Percentiles rank a stretch among this genome's conserved stretches.
Evolutionary conservation across 805 yeast species (phyloP).

Genomic region (Isabelozyma heimii): DNA sequence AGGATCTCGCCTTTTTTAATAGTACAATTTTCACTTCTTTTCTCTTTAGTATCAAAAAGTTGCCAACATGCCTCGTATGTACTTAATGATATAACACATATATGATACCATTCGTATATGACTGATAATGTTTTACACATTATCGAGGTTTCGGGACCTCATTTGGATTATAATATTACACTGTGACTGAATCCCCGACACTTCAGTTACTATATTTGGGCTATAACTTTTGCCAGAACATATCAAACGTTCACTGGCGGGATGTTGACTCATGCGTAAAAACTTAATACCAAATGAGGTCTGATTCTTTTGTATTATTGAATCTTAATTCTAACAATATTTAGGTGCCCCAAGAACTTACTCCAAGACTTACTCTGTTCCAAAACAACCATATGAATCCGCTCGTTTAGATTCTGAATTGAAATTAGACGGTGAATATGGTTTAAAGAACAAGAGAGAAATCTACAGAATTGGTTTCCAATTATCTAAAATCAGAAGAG

Average conservation of each 20-base stretch:
- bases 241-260: neutral
- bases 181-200: conserved; percentile 83
- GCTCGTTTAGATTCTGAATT: conserved; percentile 99
- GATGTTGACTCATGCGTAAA: neutral
- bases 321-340: conserved; percentile 19
- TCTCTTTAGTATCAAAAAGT: conserved; percentile 9
- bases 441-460: conserved; percentile 99
- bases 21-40: conserved; percentile 3
- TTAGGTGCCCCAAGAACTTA: conserved; percentile 97
- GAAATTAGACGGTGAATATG: conserved; percentile 99
- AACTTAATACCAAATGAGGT: neutral
- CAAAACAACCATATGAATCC: conserved; percentile 99
- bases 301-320: neutral
- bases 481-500: conserved; percentile 99
- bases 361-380: conserved; percentile 99
- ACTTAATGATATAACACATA: conserved; percentile 8
- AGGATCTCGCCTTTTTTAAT: conserved; percentile 1
- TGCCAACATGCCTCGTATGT: conserved; percentile 65
- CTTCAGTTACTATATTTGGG: conserved; percentile 57
- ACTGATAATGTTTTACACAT: conserved; percentile 2
- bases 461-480: conserved; percentile 99
- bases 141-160: conserved; percentile 76
- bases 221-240: neutral
- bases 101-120: neutral
- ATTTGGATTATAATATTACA: conserved; percentile 19